Base-by-base conservation (phyloP, 495 filamentous ascomycete species). In the Podospora comata region DNA sequence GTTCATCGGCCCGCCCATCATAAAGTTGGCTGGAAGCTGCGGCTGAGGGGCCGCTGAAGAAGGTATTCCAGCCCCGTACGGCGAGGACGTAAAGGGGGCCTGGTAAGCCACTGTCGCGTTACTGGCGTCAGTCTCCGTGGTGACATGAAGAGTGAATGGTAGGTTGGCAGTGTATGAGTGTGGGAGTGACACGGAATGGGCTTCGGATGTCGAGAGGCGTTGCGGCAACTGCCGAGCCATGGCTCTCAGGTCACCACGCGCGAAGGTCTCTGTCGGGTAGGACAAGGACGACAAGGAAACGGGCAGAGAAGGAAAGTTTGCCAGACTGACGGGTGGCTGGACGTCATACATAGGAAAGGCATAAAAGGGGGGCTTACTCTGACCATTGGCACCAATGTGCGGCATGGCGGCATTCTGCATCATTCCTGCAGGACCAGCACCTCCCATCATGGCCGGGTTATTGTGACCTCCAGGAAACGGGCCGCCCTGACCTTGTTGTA, bases 391-490 rank as follows among this genome's bases (percentile, higher is more conserved):
- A 72, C 76, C 79, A 81, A 82, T 82, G 79, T 83, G 82, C 68
- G 75, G 81, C 82, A 84, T 82, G 74, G 74, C 79, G 76, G 81
- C 65, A 73, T 81, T 83, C 79, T 82, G 82, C 82, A 84, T 84
- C 81, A 85, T 83, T 76, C 79, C 82, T 78, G 81, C 80, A 78
- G 80, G 78, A 65, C 78, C 78, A 64, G 78, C 78, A 72, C 68
- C 80, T 67, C 79, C 74, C 81, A 84, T 85, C 79, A 84, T 79
- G 70, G 73, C 72, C 32, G 76, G 76, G 69, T 82, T 83, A 55
- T 77, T 44, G 61, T 39, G 75, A 65, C 71, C 77, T 60, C 74
- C 79, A 56, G 79, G 77, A 62, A 82, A 84, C 56, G 73, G 72
- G 53, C 77, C 79, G 59, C 76, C 71, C 70, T 82, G 81, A 66